A percentile compares a stretch with the other conserved stretches of the same genome.
These are phyloP conservation scores for Tetradesmus lagerheimii DNA, from an alignment of 139 green algal species.

Conservation along the genomic window DNA sequence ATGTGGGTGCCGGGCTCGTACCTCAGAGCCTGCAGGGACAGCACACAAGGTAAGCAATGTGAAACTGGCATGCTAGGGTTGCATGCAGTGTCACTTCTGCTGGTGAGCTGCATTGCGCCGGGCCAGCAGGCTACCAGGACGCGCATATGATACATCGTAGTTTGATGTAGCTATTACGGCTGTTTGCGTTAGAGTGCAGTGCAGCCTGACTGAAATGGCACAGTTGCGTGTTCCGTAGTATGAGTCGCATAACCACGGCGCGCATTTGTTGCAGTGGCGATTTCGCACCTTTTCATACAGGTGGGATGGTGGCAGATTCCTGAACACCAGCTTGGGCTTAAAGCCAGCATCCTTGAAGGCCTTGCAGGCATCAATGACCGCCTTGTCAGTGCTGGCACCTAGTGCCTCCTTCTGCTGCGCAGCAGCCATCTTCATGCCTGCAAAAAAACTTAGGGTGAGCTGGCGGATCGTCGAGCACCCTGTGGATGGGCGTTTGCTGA, in stretches of 20 bases:
- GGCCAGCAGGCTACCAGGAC: not conserved
- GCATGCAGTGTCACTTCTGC: not conserved
- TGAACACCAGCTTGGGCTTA: conserved; percentile 80
- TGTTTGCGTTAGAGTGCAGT: not conserved
- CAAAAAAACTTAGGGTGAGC: not conserved
- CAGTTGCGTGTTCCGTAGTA: not conserved
- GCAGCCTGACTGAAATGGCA: not conserved
- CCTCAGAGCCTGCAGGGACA: conserved; percentile 63
- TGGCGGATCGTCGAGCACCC: not conserved
- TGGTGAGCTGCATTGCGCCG: not conserved
- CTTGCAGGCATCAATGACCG: conserved; percentile 3
- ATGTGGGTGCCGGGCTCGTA: conserved; percentile 84
- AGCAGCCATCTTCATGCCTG: conserved; percentile 40
- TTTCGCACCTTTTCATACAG: conserved; percentile 71
- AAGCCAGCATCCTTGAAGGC: conserved; percentile 71
- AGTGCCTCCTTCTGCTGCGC: conserved; percentile 20
- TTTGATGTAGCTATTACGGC: not conserved
- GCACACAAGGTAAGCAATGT: not conserved
- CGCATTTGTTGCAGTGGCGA: not conserved
- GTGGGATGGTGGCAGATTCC: conserved; percentile 77
- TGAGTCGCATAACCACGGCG: not conserved
- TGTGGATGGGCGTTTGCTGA: not conserved
- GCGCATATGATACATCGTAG: not conserved
- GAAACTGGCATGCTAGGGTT: not conserved
- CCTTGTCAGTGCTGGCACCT: not conserved